Evolutionary conservation across 805 yeast species (phyloP).

Genomic region (Candida yuanshanica): DNA sequence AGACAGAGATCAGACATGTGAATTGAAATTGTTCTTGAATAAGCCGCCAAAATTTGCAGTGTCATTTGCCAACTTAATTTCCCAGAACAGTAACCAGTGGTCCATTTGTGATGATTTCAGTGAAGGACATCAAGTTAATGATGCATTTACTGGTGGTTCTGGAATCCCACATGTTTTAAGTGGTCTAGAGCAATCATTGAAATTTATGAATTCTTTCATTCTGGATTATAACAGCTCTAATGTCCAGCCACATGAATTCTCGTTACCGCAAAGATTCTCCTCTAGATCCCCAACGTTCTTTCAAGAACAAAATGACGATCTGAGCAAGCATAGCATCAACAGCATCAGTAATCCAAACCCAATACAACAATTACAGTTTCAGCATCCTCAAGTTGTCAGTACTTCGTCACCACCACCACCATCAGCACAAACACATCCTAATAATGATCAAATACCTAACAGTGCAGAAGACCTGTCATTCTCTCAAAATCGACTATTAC

Average conservation of each 20-base stretch:
- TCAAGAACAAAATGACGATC: neutral
- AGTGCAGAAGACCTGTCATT: neutral
- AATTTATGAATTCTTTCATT: slow-evolving; percentile 49
- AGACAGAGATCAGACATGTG: slow-evolving; percentile 29
- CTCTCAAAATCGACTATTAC: slow-evolving; percentile 4
- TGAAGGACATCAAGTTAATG: slow-evolving; percentile 75
- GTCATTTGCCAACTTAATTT: slow-evolving; percentile 53
- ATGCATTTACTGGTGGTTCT: slow-evolving; percentile 57
- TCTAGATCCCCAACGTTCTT: slow-evolving; percentile 17
- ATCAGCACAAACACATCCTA: neutral
- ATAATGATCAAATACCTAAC: neutral
- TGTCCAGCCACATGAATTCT: slow-evolving; percentile 21
- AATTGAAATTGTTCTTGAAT: slow-evolving; percentile 43
- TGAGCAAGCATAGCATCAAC: slow-evolving; percentile 7
- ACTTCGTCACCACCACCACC: neutral
- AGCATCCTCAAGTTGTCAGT: neutral
- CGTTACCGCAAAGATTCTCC: slow-evolving; percentile 17
- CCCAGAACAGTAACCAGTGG: slow-evolving; percentile 58
- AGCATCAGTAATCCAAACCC: slow-evolving; percentile 7
- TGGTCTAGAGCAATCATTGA: slow-evolving; percentile 48
- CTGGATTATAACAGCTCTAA: slow-evolving; percentile 37
- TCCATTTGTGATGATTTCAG: slow-evolving; percentile 79
- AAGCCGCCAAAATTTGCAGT: slow-evolving; percentile 78
- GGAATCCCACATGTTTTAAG: slow-evolving; percentile 64
- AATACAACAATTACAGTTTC: slow-evolving; percentile 1